Percentiles rank a stretch among this genome's conserved stretches.
Evolutionary conservation across 352 stramenopile genomes (phyloP).

Genomic region (Pythium folliculosum): DNA sequence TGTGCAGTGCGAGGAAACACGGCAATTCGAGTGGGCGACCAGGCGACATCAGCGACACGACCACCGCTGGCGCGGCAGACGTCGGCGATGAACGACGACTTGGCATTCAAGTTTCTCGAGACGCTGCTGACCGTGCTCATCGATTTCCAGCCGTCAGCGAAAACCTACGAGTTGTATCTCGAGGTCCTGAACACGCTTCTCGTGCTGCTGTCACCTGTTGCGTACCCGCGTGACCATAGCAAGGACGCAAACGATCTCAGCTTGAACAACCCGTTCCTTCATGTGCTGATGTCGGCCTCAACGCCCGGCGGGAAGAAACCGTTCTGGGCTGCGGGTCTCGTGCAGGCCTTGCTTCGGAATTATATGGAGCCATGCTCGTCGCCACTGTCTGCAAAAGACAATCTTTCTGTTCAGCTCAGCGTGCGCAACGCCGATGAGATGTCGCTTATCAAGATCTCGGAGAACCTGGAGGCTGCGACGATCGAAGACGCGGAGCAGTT

Average conservation of each 20-base stretch:
- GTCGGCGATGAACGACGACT: conserved; percentile 43
- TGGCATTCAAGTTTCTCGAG: conserved; percentile 72
- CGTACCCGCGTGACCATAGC: conserved; percentile 59
- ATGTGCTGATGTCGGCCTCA: conserved; percentile 57
- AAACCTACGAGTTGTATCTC: conserved; percentile 76
- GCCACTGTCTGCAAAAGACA: conserved; percentile 32
- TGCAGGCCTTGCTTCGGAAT: conserved; percentile 66
- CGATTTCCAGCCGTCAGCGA: conserved; percentile 54
- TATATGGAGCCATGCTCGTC: conserved; percentile 53
- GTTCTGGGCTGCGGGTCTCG: conserved; percentile 48
- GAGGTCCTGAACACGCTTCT: conserved; percentile 76
- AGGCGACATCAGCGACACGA: neutral
- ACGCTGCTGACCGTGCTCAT: conserved; percentile 54
- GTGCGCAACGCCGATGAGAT: conserved; percentile 48
- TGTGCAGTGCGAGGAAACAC: conserved; percentile 30
- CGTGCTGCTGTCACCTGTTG: conserved; percentile 65
- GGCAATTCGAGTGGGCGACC: conserved; percentile 36
- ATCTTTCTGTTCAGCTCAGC: conserved; percentile 39
- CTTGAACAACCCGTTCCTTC: conserved; percentile 62
- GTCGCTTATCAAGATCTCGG: conserved; percentile 68
- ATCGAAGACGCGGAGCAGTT: conserved; percentile 62
- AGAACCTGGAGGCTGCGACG: conserved; percentile 42
- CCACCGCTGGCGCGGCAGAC: conserved; percentile 13
- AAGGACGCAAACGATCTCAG: conserved; percentile 44
- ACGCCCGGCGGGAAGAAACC: conserved; percentile 40